These are phyloP conservation scores for Pleurotus cornucopiae DNA, from an alignment of 768 basidiomycete genomes.

Conservation along the genomic window DNA sequence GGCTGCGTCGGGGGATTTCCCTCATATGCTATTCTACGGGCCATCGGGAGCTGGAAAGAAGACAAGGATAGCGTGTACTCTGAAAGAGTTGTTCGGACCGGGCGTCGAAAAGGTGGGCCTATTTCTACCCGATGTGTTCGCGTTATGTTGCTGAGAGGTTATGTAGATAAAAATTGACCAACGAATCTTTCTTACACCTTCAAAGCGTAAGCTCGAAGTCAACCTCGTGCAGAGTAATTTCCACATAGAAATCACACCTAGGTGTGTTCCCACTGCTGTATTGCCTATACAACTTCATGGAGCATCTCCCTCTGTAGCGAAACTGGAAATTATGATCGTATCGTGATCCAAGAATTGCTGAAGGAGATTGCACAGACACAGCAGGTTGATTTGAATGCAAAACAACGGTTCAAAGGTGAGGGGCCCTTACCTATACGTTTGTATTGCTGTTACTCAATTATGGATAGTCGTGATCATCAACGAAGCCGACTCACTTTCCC, in stretches of 20 bases:
- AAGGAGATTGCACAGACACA: conserved; percentile 99
- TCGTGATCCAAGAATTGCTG: conserved; percentile 93
- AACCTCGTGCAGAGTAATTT: conserved; percentile 98
- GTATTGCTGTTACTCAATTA: neutral
- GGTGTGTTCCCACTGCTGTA: conserved; percentile 41
- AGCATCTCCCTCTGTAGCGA: conserved; percentile 50
- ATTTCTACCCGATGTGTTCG: neutral
- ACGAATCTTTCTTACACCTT: conserved; percentile 90
- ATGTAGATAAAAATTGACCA: conserved; percentile 94
- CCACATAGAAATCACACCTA: conserved; percentile 96
- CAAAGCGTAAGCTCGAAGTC: conserved; percentile 90
- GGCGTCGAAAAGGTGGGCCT: conserved; percentile 84
- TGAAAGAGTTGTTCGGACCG: conserved; percentile 84
- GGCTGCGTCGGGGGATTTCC: conserved; percentile 92
- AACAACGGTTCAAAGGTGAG: conserved; percentile 93
- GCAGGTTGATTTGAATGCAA: conserved; percentile 93
- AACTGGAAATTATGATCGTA: conserved; percentile 90
- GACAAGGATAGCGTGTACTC: conserved; percentile 87
- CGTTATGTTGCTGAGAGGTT: no score
- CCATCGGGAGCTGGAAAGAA: conserved; percentile 98
- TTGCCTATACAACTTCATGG: neutral
- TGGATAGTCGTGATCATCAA: conserved; percentile 87
- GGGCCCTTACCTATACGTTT: neutral
- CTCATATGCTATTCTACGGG: conserved; percentile 96
- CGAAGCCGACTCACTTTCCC: conserved; percentile 90